Percentiles rank a stretch among this genome's conserved stretches.
Evolutionary conservation across 139 green algal genomes (phyloP).

Genomic region (Deuterostichococcus epilithicus): DNA sequence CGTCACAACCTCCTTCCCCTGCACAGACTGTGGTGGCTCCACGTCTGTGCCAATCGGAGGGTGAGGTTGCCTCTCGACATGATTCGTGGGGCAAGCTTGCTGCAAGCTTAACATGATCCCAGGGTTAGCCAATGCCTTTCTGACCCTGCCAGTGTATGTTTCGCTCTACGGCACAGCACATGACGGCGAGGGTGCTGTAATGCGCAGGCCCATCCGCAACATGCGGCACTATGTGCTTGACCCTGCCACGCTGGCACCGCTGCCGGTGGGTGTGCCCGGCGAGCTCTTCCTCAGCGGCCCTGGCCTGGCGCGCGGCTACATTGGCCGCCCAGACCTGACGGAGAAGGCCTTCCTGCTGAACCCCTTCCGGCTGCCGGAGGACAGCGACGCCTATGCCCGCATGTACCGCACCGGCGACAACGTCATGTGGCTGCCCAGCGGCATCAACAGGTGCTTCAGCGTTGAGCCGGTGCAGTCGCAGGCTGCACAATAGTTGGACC

Average conservation of each 20-base stretch:
- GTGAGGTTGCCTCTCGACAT: too few species aligned
- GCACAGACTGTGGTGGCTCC: neutral
- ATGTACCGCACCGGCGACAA: neutral
- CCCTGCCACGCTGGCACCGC: slow-evolving; percentile 14
- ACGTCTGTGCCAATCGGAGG: slow-evolving; percentile 28
- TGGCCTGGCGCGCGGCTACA: slow-evolving; percentile 39
- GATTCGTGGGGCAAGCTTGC: too few species aligned
- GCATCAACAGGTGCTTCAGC: neutral
- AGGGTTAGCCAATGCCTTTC: too few species aligned
- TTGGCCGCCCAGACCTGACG: slow-evolving; percentile 8
- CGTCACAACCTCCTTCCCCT: neutral
- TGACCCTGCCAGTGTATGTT: too few species aligned
- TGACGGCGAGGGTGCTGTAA: too few species aligned
- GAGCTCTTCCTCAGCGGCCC: slow-evolving; percentile 47
- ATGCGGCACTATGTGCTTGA: slow-evolving; percentile 39
- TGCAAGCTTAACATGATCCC: too few species aligned
- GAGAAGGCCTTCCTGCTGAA: slow-evolving; percentile 39
- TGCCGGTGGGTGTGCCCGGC: slow-evolving; percentile 31
- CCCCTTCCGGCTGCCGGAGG: slow-evolving; percentile 22
- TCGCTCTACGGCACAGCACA: too few species aligned
- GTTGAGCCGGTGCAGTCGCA: too few species aligned
- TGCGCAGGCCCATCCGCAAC: slow-evolving; percentile 38
- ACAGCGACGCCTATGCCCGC: slow-evolving; percentile 5
- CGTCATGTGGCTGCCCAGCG: slow-evolving; percentile 2
- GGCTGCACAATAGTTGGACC: too few species aligned